Base-by-base conservation (phyloP, 78 protist genomes). In the Parvularia atlantis region DNA sequence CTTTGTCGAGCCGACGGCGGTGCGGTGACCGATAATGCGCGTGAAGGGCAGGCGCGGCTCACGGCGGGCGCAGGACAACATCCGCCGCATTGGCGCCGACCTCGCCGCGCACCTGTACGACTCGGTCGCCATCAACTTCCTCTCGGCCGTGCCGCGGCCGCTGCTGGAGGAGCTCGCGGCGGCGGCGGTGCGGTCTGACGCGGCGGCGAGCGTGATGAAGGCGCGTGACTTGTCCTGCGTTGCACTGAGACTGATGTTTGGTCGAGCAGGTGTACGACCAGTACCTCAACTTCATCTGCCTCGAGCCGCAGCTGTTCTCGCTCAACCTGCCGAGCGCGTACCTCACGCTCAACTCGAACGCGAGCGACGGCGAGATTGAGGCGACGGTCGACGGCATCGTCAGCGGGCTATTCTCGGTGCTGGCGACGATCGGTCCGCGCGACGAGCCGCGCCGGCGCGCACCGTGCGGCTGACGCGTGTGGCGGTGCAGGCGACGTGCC, bases 1-100 rank as follows among this genome's bases (percentile, higher is more conserved):
- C 82, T 84, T 92, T 50, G 84, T 89, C 43, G 44, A 59, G 63
- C 95, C 97, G 44, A 88, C 97, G 14, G n/a, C n/a, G n/a, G n/a
- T n/a, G n/a, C n/a, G n/a, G n/a, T n/a, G n/a, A 28, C 13, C 30
- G 46, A 41, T 9, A n/a, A n/a, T n/a, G n/a, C n/a, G n/a, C n/a
- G n/a, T n/a, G n/a, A n/a, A n/a, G n/a, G n/a, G n/a, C n/a, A n/a
- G n/a, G n/a, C n/a, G n/a, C n/a, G n/a, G n/a, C n/a, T n/a, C n/a
- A n/a, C n/a, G n/a, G n/a, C n/a, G n/a, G n/a, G n/a, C n/a, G n/a
- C 11, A 31, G 13, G 84, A 83, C 31, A 92, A 92, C 57, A 50
- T 91, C 30, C 44, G 58, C 22, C 61, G 84, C 24, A 86, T 91
- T n/a, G 72, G 77, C 44, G 1, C 26, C 28, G 54, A 33, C 9